Base-by-base conservation (phyloP, 1,284 basidiomycete species). In the Malassezia dermatis region DNA sequence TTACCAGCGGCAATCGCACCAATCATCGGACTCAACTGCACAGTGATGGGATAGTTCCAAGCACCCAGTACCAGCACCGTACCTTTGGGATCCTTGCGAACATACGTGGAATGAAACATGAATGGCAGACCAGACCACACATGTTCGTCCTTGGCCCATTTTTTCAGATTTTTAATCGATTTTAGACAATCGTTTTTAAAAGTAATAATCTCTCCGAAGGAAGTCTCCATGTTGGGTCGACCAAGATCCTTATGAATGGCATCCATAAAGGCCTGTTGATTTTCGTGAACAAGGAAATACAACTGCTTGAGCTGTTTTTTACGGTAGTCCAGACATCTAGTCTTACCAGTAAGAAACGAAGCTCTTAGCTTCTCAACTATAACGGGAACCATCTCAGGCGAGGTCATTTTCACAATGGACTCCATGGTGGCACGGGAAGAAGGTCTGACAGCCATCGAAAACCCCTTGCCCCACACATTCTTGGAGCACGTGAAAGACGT, bases 221-320 rank as follows among this genome's bases (percentile, higher is more conserved):
- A 58, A 27, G 71, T 68, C 60, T 78, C 77, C 58, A 69, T 69
- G 12, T 56, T 58, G 8, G 74, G 67, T 62, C 80, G 81, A 44
- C 79, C 80, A 13, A 85, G 75, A 69, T 86, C 84, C 37, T 75
- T 71, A 34, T 76, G 54, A 34, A 82, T 61, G 1, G 82, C 79
- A 27, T 79, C 77, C 58, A 78, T 71, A 62, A 84, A 77, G 8
- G 71, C 74, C 11, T 77, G 70, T 40, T 75, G 67, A 70, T 85
- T 83, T 61, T 85, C 83, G 55, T 82, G 77, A 48, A 84, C 64
- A 67, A 84, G 71, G 56, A 79, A 83, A 11, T 79, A 80, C 37
- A 85, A 76, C 71, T 83, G 81, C 62, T 82, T 79, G 48, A 85
- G 78, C 75, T 84, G 83, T 52, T 79, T 78, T 58, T 81, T 79